Evolutionary conservation across 1,284 basidiomycete genomes (phyloP).

Genomic region (Leccinum subfulvum): DNA sequence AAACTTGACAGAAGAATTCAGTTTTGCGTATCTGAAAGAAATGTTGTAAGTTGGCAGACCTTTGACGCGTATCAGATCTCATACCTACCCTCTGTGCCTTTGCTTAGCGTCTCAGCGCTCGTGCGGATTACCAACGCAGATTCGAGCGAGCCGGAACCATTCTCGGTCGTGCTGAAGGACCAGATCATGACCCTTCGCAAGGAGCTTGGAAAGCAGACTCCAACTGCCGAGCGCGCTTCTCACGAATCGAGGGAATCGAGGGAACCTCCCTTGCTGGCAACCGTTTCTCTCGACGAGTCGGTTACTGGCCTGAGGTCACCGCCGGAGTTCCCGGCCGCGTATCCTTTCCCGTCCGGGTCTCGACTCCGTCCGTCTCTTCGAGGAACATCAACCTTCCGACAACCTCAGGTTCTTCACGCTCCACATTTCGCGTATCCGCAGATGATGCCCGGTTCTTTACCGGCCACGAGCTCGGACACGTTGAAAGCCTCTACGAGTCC

Average conservation of each 20-base stretch:
- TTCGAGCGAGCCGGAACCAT: slow-evolving; percentile 47
- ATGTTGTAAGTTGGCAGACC: slow-evolving; percentile 59
- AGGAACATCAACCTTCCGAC: background rate
- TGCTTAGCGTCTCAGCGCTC: slow-evolving; percentile 57
- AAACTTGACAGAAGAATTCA: slow-evolving; percentile 60
- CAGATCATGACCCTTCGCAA: slow-evolving; percentile 62
- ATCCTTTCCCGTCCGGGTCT: background rate
- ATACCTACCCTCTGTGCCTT: slow-evolving; percentile 1
- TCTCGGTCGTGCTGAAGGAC: slow-evolving; percentile 47
- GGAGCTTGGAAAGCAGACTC: slow-evolving; percentile 47
- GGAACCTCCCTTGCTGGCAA: background rate
- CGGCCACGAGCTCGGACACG: slow-evolving; percentile 2
- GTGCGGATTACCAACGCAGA: slow-evolving; percentile 54
- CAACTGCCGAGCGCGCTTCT: background rate
- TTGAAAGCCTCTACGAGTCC: background rate
- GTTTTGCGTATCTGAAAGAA: slow-evolving; percentile 83
- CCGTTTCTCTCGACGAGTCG: background rate
- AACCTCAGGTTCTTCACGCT: slow-evolving; percentile 19
- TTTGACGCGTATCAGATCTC: background rate
- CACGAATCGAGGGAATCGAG: background rate
- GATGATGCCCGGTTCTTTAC: slow-evolving; percentile 31
- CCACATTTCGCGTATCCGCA: slow-evolving; percentile 30
- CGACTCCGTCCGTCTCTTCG: background rate
- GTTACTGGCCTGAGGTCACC: background rate
- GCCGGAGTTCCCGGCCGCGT: background rate